A percentile compares a stretch with the other conserved stretches of the same genome.
phyloP scores from a whole-genome alignment of 1,284 basidiomycete genomes.

The Apiotrichum gamsii region DNA sequence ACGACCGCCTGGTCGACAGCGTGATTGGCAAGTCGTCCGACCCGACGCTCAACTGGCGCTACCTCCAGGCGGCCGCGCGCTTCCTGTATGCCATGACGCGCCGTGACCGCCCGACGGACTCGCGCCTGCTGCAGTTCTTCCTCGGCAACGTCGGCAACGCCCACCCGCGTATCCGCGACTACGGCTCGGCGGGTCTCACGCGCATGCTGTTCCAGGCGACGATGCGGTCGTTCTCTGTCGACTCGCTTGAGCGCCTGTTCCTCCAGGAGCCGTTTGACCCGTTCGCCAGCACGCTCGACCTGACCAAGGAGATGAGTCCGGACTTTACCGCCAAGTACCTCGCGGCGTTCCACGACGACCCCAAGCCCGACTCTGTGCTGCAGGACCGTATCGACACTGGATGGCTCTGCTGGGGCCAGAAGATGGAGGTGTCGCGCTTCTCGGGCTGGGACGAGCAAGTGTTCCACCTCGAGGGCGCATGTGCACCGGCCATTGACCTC shows the following conservation, averaged over 20 bases:
- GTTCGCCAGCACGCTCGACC: conserved; percentile 54
- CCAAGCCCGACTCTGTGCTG: conserved; percentile 38
- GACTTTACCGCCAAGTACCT: conserved; percentile 57
- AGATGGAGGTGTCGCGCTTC: conserved; percentile 62
- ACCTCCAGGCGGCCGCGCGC: conserved; percentile 68
- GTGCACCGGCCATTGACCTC: conserved; percentile 57
- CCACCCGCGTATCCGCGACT: conserved; percentile 69
- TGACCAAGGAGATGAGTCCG: conserved; percentile 38
- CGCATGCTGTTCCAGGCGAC: conserved; percentile 74
- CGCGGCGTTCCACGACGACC: conserved; percentile 46
- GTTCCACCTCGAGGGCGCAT: conserved; percentile 62
- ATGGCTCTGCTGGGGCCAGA: conserved; percentile 75
- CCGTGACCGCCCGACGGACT: conserved; percentile 63
- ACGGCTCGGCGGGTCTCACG: conserved; percentile 65
- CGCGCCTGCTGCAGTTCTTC: conserved; percentile 64
- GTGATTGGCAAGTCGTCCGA: conserved; percentile 63
- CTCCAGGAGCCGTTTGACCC: conserved; percentile 73
- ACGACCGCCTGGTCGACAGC: conserved; percentile 48
- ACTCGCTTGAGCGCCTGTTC: conserved; percentile 61
- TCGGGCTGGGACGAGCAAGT: conserved; percentile 52
- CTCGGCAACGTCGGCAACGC: conserved; percentile 65
- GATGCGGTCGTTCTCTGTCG: conserved; percentile 69
- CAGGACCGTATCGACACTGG: conserved; percentile 74
- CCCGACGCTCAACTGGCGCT: conserved; percentile 69
- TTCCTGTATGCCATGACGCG: conserved; percentile 68